Evolutionary conservation across 495 filamentous ascomycete genomes (phyloP).

Genomic region (Aspergillus mulundensis): DNA sequence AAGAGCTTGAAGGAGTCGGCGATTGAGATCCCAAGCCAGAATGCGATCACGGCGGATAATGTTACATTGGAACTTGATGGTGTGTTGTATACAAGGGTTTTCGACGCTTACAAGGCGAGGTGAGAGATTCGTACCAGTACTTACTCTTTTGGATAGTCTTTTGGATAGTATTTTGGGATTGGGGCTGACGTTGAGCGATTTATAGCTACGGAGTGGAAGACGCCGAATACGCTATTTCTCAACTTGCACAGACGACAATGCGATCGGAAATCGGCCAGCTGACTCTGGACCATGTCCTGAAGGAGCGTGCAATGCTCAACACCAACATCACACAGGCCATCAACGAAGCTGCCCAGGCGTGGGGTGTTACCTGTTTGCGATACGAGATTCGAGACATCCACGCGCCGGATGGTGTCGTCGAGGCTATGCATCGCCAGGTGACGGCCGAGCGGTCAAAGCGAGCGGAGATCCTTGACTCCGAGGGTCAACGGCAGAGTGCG

Average conservation of each 20-base stretch:
- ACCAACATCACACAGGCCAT: constrained; percentile 96
- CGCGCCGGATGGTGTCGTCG: constrained; percentile 85
- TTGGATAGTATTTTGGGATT: neutral
- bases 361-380: constrained; percentile 92
- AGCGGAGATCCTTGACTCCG: constrained; percentile 93
- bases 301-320: constrained; percentile 93
- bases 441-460: constrained; percentile 95
- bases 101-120: constrained; percentile 97
- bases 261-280: constrained; percentile 95
- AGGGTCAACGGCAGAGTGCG: constrained; percentile 90
- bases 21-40: constrained; percentile 93
- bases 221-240: constrained; percentile 96
- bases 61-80: constrained; percentile 95
- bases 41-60: constrained; percentile 97
- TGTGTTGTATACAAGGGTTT: constrained; percentile 88
- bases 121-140: constrained; percentile 36
- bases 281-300: constrained; percentile 93
- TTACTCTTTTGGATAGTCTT: neutral
- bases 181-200: constrained; percentile 8
- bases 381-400: constrained; percentile 99
- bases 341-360: constrained; percentile 94
- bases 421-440: constrained; percentile 96
- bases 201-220: constrained; percentile 94
- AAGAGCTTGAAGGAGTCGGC: constrained; percentile 95
- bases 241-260: constrained; percentile 98